Percentiles rank a stretch among this genome's conserved stretches.
These are phyloP conservation scores for Hydnum rufescens DNA, from an alignment of 768 basidiomycete species.

Conservation along the genomic window DNA sequence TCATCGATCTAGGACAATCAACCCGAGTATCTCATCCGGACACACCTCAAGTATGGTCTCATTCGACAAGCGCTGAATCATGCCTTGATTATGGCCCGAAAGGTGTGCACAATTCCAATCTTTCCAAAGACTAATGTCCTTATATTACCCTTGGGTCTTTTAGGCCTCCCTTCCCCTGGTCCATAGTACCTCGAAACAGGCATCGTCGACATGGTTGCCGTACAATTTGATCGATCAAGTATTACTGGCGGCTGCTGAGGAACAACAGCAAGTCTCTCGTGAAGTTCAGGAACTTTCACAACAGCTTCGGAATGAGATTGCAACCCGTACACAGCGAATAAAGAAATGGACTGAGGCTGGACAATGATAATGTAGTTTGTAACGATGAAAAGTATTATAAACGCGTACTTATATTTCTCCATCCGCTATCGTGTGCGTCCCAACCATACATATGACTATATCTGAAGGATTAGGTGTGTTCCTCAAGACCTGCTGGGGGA, in stretches of 20 bases:
- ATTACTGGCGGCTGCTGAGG: conserved; percentile 31
- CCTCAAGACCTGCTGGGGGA: no score
- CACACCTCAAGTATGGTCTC: conserved; percentile 58
- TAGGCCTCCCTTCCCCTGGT: conserved; percentile 20
- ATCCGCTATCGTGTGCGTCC: no score
- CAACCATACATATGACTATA: no score
- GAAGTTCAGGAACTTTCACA: neutral
- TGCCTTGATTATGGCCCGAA: conserved; percentile 46
- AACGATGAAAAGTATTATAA: neutral
- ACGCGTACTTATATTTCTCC: no score
- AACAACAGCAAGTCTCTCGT: neutral
- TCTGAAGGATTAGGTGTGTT: no score
- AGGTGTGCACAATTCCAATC: conserved; percentile 27
- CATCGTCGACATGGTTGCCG: conserved; percentile 57
- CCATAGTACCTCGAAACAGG: conserved; percentile 31
- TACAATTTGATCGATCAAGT: conserved; percentile 75
- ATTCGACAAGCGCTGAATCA: conserved; percentile 59
- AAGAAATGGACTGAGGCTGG: neutral
- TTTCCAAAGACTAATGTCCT: neutral
- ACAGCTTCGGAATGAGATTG: neutral
- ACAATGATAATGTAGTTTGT: neutral
- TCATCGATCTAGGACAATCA: conserved; percentile 36
- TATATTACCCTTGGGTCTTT: neutral
- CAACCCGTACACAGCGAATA: neutral
- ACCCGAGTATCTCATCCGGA: conserved; percentile 66